A percentile compares a stretch with the other conserved stretches of the same genome.
These are phyloP conservation scores for Platanus orientalis DNA, from an alignment of 164 flowering plant species.

Conservation along the genomic window DNA sequence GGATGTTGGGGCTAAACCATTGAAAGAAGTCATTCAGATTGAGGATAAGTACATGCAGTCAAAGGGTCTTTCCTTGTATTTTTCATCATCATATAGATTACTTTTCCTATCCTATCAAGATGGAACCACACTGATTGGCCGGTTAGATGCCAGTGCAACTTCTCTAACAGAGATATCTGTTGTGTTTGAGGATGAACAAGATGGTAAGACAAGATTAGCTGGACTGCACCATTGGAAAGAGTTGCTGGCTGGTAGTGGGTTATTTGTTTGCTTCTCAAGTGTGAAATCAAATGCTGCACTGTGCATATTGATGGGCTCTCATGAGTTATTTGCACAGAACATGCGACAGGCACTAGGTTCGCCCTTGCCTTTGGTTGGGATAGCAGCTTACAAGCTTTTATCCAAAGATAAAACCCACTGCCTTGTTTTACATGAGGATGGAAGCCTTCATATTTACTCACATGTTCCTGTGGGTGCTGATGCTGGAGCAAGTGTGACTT, in stretches of 20 bases:
- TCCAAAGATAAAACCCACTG: slow-evolving; percentile 86
- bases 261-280: slow-evolving; percentile 84
- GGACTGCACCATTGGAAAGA: slow-evolving; percentile 94
- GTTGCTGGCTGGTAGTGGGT: slow-evolving; percentile 70
- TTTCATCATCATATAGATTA: slow-evolving; percentile 57
- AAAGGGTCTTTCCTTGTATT: slow-evolving; percentile 76
- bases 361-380: slow-evolving; percentile 76
- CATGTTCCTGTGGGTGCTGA: slow-evolving; percentile 64
- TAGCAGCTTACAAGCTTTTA: slow-evolving; percentile 86
- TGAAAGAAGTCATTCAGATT: slow-evolving; percentile 61
- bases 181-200: slow-evolving; percentile 73
- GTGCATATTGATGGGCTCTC: slow-evolving; percentile 48
- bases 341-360: slow-evolving; percentile 73
- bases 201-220: slow-evolving; percentile 62
- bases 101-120: slow-evolving; percentile 85
- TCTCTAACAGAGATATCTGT: slow-evolving; percentile 65
- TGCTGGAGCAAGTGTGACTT: slow-evolving; percentile 35
- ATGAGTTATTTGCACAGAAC: slow-evolving; percentile 69
- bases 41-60: slow-evolving; percentile 43
- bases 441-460: slow-evolving; percentile 93
- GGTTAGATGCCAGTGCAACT: slow-evolving; percentile 55
- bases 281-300: slow-evolving; percentile 68
- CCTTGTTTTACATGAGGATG: slow-evolving; percentile 94
- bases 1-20: slow-evolving; percentile 61
- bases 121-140: slow-evolving; percentile 76